Evolutionary conservation across 2,329 filamentous ascomycete species (phyloP).

Genomic region (Fusarium marasasianum): DNA sequence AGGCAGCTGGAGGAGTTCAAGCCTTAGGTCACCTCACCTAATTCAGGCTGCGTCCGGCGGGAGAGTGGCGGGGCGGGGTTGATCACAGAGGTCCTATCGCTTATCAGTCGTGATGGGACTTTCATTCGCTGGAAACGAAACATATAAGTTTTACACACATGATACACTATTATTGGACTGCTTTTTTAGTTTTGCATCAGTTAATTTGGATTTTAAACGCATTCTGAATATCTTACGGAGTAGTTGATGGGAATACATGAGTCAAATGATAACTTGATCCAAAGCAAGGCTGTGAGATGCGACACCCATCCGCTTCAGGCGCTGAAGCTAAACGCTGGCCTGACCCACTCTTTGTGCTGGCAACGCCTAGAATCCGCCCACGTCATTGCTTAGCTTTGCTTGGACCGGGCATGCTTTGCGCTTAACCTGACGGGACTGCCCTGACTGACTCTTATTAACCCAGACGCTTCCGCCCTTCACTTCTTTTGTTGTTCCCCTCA

Average conservation of each 20-base stretch:
- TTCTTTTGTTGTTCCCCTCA: conserved; percentile 23
- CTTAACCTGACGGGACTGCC: background rate
- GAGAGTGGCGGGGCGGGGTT: background rate
- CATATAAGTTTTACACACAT: background rate
- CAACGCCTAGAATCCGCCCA: conserved; percentile 9
- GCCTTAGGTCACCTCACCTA: conserved; percentile 11
- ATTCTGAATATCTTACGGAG: too few species aligned
- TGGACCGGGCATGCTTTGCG: background rate
- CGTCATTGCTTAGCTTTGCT: conserved; percentile 30
- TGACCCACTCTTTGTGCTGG: conserved; percentile 15
- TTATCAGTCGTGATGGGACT: background rate
- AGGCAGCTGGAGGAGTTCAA: conserved; percentile 25
- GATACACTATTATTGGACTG: background rate
- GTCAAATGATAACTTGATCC: background rate
- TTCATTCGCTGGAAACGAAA: background rate
- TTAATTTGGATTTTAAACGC: too few species aligned
- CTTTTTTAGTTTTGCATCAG: background rate
- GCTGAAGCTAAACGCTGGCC: conserved; percentile 7
- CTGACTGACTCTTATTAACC: conserved; percentile 23
- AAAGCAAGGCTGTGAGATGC: conserved; percentile 13
- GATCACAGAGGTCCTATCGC: background rate
- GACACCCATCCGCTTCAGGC: conserved; percentile 12
- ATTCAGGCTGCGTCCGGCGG: background rate
- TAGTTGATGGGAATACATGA: background rate
- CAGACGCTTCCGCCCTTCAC: conserved; percentile 13